Percentiles rank a stretch among this genome's conserved stretches.
Evolutionary conservation across 2,329 filamentous ascomycete genomes (phyloP).

Genomic region (Cordyceps militaris): DNA sequence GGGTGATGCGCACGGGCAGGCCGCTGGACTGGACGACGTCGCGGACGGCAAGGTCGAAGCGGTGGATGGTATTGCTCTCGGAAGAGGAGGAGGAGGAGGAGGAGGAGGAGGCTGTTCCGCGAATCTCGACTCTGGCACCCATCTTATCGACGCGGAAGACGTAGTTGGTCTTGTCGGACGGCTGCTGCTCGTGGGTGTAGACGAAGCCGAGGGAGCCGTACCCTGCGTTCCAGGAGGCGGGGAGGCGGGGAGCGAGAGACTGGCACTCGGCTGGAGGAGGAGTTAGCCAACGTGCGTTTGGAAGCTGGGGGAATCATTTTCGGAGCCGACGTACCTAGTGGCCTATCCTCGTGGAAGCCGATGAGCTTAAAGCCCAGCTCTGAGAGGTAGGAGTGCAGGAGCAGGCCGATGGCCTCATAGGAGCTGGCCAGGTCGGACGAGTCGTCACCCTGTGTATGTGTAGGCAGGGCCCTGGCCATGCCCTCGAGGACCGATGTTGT

Average conservation of each 20-base stretch:
- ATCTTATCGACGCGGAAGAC: conserved; percentile 76
- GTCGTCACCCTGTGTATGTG: conserved; percentile 43
- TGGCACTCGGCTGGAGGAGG: conserved; percentile 37
- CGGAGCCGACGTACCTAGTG: conserved; percentile 46
- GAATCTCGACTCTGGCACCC: conserved; percentile 75
- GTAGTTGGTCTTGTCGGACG: conserved; percentile 52
- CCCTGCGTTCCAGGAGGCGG: conserved; percentile 71
- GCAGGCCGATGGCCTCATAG: conserved; percentile 77
- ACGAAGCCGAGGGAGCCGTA: conserved; percentile 70
- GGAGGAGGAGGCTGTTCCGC: conserved; percentile 62
- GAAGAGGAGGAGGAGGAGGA: conserved; percentile 48
- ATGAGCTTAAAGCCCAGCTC: conserved; percentile 73
- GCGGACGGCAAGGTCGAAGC: conserved; percentile 62
- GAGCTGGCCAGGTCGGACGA: conserved; percentile 60
- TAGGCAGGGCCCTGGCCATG: conserved; percentile 55
- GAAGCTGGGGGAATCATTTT: not conserved
- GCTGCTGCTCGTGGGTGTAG: conserved; percentile 79
- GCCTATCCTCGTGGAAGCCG: conserved; percentile 78
- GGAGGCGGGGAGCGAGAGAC: conserved; percentile 55
- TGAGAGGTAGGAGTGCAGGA: conserved; percentile 75
- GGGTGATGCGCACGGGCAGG: conserved; percentile 50
- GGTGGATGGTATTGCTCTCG: conserved; percentile 60
- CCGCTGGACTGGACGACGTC: conserved; percentile 63
- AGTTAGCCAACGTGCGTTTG: not conserved
- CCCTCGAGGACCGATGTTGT: conserved; percentile 38